These are phyloP conservation scores for Decorospora gaudefroyi DNA, from an alignment of 2,329 filamentous ascomycete species.

Conservation along the genomic window DNA sequence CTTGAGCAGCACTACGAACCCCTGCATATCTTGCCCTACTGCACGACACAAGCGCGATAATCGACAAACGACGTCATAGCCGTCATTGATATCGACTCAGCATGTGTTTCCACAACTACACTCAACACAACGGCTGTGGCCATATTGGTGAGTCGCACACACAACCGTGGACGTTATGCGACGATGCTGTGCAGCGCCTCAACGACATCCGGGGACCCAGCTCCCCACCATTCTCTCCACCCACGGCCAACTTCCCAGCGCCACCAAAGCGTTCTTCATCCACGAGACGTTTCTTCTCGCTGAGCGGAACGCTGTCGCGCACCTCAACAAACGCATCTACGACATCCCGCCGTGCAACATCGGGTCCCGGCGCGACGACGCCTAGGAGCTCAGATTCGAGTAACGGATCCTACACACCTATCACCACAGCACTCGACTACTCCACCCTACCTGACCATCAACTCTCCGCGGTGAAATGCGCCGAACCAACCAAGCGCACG, in stretches of 20 bases:
- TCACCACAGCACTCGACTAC: conserved; percentile 21
- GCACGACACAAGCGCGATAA: conserved; percentile 6
- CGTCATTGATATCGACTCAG: not conserved
- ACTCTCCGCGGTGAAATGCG: conserved; percentile 28
- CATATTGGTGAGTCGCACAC: conserved; percentile 37
- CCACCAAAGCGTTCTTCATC: conserved; percentile 29
- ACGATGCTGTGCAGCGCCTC: conserved; percentile 28
- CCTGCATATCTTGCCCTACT: conserved; percentile 10
- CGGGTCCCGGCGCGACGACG: conserved; percentile 16
- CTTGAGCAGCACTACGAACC: conserved; percentile 1
- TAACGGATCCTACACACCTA: conserved; percentile 17
- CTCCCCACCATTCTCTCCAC: conserved; percentile 33
- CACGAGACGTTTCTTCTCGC: conserved; percentile 33
- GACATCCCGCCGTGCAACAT: conserved; percentile 26
- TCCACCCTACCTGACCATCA: conserved; percentile 36
- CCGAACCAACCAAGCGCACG: conserved; percentile 22
- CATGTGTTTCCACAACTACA: conserved; percentile 45
- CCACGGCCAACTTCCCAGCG: conserved; percentile 12
- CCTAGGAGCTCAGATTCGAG: conserved; percentile 21
- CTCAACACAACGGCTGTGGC: conserved; percentile 43
- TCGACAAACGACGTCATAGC: conserved; percentile 16
- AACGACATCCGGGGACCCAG: conserved; percentile 32
- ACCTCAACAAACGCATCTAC: conserved; percentile 25
- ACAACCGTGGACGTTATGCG: conserved; percentile 38
- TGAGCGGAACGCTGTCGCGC: conserved; percentile 32